Percentiles rank a stretch among this genome's conserved stretches.
These are phyloP conservation scores for Globisporangium yorkense DNA, from an alignment of 352 stramenopile species.

Conservation along the genomic window DNA sequence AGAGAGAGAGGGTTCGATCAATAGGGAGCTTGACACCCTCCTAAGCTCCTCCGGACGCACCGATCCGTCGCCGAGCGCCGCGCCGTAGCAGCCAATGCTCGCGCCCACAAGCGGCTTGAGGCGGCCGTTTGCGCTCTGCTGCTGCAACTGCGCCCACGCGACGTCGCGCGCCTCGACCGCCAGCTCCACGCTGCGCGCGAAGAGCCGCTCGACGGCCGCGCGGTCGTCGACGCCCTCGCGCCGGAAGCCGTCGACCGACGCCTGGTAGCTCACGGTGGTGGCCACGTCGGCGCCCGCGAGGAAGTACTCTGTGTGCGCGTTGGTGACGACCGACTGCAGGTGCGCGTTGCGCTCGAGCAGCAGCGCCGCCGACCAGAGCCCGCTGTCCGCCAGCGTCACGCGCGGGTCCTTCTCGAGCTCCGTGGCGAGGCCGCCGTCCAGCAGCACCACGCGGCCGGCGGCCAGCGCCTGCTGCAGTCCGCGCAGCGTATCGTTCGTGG, in stretches of 20 bases:
- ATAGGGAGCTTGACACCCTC: too few relatives aligned
- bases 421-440: constrained; percentile 74
- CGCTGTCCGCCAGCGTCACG: constrained; percentile 43
- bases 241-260: constrained; percentile 77
- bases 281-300: constrained; percentile 70
- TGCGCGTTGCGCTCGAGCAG: constrained; percentile 47
- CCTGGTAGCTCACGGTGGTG: constrained; percentile 84
- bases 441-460: constrained; percentile 35
- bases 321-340: constrained; percentile 52
- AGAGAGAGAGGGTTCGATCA: neutral
- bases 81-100: constrained; percentile 85
- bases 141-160: constrained; percentile 41
- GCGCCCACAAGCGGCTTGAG: constrained; percentile 71
- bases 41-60: constrained; percentile 19
- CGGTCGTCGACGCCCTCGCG: constrained; percentile 41
- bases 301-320: constrained; percentile 72
- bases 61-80: constrained; percentile 77
- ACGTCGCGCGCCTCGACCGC: constrained; percentile 53
- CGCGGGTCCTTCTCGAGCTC: constrained; percentile 71
- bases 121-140: constrained; percentile 18
- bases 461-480: constrained; percentile 28
- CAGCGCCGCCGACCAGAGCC: constrained; percentile 70
- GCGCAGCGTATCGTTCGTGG: constrained; percentile 12
- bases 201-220: constrained; percentile 51
- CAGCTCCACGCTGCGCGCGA: constrained; percentile 74